These are phyloP conservation scores for Centrapalus pauciflorus DNA, from an alignment of 129 eudicot species.

Conservation along the genomic window DNA sequence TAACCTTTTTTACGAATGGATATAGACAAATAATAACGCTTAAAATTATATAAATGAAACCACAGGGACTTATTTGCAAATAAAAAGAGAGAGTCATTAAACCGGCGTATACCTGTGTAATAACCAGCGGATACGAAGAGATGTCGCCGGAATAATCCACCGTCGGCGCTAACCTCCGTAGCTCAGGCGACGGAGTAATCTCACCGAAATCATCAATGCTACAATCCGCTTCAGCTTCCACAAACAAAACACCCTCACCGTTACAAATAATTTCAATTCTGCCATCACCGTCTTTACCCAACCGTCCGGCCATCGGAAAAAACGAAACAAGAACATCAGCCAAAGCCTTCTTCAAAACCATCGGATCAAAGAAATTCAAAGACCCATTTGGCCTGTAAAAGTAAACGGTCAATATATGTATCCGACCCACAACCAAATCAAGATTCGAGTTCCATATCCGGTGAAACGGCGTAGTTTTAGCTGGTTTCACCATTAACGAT, in stretches of 20 bases:
- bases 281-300: conserved; percentile 1
- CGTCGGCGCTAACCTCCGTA: conserved; percentile 17
- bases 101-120: conserved; percentile 13
- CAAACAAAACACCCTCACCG: conserved; percentile 31
- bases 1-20: too few species aligned
- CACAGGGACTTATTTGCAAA: neutral
- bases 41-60: neutral
- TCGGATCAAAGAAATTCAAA: conserved; percentile 5
- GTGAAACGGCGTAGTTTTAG: conserved; percentile 1
- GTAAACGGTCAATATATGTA: conserved; percentile 21
- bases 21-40: too few species aligned
- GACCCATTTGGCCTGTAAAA: conserved; percentile 20
- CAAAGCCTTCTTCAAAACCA: conserved; percentile 17
- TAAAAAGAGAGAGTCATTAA: neutral
- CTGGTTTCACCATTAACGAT: conserved; percentile 20
- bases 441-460: conserved; percentile 27
- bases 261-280: conserved; percentile 20
- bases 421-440: conserved; percentile 26
- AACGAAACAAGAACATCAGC: conserved; percentile 17
- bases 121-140: conserved; percentile 18
- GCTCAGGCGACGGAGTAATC: conserved; percentile 23
- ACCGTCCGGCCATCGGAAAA: conserved; percentile 24
- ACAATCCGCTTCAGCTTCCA: conserved; percentile 27
- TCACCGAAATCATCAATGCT: conserved; percentile 20
- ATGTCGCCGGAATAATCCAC: conserved; percentile 20